Percentiles rank a stretch among this genome's conserved stretches.
Evolutionary conservation across 164 flowering plant species (phyloP).

Genomic region (Dillenia turbinata): DNA sequence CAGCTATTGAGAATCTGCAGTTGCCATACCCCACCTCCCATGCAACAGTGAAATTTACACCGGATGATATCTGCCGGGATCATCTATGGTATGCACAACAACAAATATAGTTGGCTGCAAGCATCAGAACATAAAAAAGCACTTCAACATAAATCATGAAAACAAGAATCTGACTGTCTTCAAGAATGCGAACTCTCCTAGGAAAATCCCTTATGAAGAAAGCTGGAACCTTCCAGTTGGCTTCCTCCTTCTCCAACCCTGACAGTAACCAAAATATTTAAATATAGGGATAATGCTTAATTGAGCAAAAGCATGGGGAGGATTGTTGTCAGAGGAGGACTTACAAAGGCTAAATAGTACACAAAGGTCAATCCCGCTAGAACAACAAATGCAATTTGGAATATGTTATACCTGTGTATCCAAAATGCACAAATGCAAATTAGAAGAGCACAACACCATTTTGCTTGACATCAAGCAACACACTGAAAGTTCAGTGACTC

Average conservation of each 20-base stretch:
- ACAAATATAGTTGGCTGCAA: too few species aligned
- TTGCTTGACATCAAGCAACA: neutral
- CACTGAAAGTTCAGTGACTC: constrained; percentile 15
- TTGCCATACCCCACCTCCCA: too few species aligned
- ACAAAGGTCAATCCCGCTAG: constrained; percentile 81
- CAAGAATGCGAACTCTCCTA: too few species aligned
- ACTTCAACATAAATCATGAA: too few species aligned
- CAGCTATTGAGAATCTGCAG: too few species aligned
- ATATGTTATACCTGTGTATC: constrained; percentile 85
- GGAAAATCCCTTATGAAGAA: constrained; percentile 31
- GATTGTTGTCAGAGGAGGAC: constrained; percentile 18
- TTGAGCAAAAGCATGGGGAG: neutral
- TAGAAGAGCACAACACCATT: neutral
- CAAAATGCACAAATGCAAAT: constrained; percentile 5
- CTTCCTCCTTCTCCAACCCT: constrained; percentile 96
- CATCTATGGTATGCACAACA: too few species aligned
- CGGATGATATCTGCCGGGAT: too few species aligned
- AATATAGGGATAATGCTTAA: neutral
- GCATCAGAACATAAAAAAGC: too few species aligned
- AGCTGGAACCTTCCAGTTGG: constrained; percentile 87
- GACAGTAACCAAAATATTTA: constrained; percentile 3
- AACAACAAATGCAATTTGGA: constrained; percentile 80
- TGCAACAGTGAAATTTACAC: too few species aligned
- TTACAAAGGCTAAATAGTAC: constrained; percentile 85
- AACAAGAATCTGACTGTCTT: too few species aligned